Evolutionary conservation across 140 eudicot species (phyloP).

Genomic region (Ambrosia hybrid): DNA sequence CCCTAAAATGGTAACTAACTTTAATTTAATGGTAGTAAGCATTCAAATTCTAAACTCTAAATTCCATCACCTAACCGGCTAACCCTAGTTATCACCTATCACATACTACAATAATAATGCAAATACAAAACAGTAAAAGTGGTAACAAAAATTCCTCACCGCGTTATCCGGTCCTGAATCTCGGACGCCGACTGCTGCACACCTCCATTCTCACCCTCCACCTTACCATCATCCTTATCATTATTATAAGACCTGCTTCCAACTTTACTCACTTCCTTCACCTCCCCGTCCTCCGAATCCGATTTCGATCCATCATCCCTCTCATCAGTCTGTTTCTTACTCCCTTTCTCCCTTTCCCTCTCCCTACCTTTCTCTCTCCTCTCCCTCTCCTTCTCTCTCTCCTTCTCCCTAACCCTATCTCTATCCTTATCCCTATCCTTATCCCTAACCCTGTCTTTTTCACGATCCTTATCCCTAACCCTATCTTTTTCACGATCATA

Average conservation of each 20-base stretch:
- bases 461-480: slow-evolving; percentile 59
- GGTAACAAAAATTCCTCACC: slow-evolving; percentile 35
- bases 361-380: slow-evolving; percentile 46
- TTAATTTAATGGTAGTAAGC: not conserved
- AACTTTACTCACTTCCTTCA: slow-evolving; percentile 29
- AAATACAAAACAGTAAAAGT: not conserved
- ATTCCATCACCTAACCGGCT: too few species aligned
- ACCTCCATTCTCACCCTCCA: slow-evolving; percentile 38
- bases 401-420: slow-evolving; percentile 36
- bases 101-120: not conserved
- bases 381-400: slow-evolving; percentile 34
- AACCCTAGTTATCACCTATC: too few species aligned
- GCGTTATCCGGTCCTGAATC: slow-evolving; percentile 63
- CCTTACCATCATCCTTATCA: slow-evolving; percentile 37
- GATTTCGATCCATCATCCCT: slow-evolving; percentile 16
- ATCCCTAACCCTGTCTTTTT: slow-evolving; percentile 30
- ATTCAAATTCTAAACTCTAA: not conserved
- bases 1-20: not conserved
- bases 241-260: slow-evolving; percentile 22
- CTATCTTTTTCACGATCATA: slow-evolving; percentile 57
- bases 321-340: slow-evolving; percentile 49
- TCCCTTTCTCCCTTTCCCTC: slow-evolving; percentile 48
- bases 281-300: slow-evolving; percentile 38
- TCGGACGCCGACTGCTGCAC: slow-evolving; percentile 44
- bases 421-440: slow-evolving; percentile 42